phyloP scores from a whole-genome alignment of 2,329 filamentous ascomycete genomes.

The Pyricularia sp. region DNA sequence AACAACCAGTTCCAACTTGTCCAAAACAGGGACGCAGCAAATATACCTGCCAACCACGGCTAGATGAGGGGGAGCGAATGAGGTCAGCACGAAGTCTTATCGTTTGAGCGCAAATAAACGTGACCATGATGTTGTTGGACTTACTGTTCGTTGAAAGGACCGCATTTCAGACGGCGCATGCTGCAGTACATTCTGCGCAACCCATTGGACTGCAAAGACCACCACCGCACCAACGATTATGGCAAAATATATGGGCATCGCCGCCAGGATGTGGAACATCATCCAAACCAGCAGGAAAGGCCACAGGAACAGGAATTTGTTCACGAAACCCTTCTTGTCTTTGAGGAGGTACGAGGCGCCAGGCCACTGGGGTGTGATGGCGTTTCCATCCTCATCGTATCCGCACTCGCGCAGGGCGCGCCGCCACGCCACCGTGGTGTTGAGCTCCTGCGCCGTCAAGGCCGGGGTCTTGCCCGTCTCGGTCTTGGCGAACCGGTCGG shows the following conservation, averaged over 20 bases:
- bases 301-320: constrained; percentile 81
- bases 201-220: constrained; percentile 65
- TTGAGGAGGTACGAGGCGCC: constrained; percentile 63
- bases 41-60: constrained; percentile 89
- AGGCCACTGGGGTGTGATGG: constrained; percentile 61
- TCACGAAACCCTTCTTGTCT: constrained; percentile 69
- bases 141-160: constrained; percentile 71
- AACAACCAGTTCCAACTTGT: constrained; percentile 68
- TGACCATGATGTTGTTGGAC: constrained; percentile 35
- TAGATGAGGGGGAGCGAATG: constrained; percentile 20
- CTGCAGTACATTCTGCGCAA: constrained; percentile 66
- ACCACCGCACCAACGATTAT: constrained; percentile 61
- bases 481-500: constrained; percentile 86
- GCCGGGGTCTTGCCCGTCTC: constrained; percentile 83
- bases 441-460: constrained; percentile 81
- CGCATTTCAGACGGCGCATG: constrained; percentile 85
- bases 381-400: constrained; percentile 55
- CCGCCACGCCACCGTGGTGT: constrained; percentile 56
- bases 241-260: constrained; percentile 64
- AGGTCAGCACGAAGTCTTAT: constrained; percentile 10
- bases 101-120: constrained; percentile 4
- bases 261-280: constrained; percentile 62
- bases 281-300: constrained; percentile 70
- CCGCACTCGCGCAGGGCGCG: constrained; percentile 19
- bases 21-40: constrained; percentile 77